Evolutionary conservation across 1,139 yeast genomes (phyloP).

Genomic region (Candida neerlandica): DNA sequence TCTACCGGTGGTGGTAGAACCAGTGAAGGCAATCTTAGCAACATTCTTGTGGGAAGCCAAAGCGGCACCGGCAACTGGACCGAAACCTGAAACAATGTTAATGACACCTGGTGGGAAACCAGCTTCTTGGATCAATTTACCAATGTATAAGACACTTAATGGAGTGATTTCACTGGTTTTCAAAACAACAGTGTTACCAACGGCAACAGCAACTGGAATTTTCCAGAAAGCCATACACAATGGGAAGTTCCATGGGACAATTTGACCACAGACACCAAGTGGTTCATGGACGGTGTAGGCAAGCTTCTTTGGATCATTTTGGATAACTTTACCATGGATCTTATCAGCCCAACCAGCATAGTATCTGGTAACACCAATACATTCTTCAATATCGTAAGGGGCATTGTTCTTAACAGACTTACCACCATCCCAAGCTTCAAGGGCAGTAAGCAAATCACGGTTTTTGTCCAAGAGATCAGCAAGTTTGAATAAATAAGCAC

Average conservation of each 20-base stretch:
- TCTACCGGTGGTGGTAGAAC: constrained; percentile 63
- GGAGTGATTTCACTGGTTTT: constrained; percentile 74
- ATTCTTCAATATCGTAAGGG: constrained; percentile 59
- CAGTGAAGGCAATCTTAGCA: constrained; percentile 70
- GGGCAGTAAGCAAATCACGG: constrained; percentile 58
- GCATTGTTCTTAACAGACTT: constrained; percentile 60
- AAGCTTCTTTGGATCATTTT: constrained; percentile 65
- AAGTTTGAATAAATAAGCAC: constrained; percentile 53
- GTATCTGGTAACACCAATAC: constrained; percentile 61
- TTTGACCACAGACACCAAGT: constrained; percentile 76
- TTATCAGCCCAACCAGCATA: constrained; percentile 89
- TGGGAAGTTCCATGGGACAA: constrained; percentile 70
- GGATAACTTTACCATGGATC: constrained; percentile 67
- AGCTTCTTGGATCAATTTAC: constrained; percentile 57
- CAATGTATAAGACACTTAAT: constrained; percentile 57
- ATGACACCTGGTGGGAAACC: constrained; percentile 77
- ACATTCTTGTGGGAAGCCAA: constrained; percentile 58
- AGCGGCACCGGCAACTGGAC: constrained; percentile 59
- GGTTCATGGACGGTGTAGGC: constrained; percentile 86
- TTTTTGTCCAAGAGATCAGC: constrained; percentile 64
- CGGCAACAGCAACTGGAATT: constrained; percentile 66
- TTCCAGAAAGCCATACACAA: constrained; percentile 63
- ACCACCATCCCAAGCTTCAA: constrained; percentile 84
- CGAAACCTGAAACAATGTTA: constrained; percentile 60
- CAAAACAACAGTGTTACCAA: constrained; percentile 65